Percentiles rank a stretch among this genome's conserved stretches.
These are phyloP conservation scores for Paecilomyces fulvus DNA, from an alignment of 2,329 filamentous ascomycete genomes.

Conservation along the genomic window DNA sequence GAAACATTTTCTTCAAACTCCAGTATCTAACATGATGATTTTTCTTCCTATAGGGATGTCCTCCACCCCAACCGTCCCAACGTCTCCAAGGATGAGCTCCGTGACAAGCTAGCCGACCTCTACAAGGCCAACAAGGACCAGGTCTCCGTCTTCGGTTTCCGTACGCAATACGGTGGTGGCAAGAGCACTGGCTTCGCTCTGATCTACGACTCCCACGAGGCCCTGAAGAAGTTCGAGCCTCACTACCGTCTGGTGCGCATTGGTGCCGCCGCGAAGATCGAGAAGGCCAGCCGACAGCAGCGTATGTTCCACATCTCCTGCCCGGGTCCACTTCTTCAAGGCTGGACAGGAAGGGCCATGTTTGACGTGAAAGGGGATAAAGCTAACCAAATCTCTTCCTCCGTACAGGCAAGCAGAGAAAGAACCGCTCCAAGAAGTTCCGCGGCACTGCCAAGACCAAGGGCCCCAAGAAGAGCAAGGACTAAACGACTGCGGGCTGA, in stretches of 20 bases:
- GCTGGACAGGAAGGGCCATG: not conserved
- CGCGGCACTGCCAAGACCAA: conserved; percentile 97
- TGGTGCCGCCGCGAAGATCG: conserved; percentile 85
- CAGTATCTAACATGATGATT: conserved; percentile 15
- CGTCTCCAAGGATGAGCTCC: conserved; percentile 98
- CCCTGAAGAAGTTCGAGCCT: conserved; percentile 99
- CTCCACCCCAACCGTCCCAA: conserved; percentile 98
- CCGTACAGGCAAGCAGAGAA: conserved; percentile 92
- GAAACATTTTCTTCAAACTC: conserved; percentile 4
- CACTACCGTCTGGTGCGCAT: conserved; percentile 94
- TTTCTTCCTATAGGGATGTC: conserved; percentile 65
- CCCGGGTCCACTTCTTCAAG: not conserved
- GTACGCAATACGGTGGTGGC: conserved; percentile 98
- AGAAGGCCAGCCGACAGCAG: conserved; percentile 97
- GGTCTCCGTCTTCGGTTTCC: conserved; percentile 96
- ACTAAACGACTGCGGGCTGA: conserved; percentile 48
- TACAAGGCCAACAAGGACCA: conserved; percentile 99
- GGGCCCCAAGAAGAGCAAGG: conserved; percentile 87
- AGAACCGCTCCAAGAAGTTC: conserved; percentile 99
- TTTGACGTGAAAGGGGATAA: not conserved
- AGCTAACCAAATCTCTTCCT: conserved; percentile 12
- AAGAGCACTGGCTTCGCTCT: conserved; percentile 99
- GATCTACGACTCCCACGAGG: conserved; percentile 96
- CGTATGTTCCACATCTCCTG: conserved; percentile 58
- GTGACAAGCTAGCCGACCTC: conserved; percentile 82